Conservation (phyloP, 768 basidiomycete species). For the Serendipita sp. region DNA sequence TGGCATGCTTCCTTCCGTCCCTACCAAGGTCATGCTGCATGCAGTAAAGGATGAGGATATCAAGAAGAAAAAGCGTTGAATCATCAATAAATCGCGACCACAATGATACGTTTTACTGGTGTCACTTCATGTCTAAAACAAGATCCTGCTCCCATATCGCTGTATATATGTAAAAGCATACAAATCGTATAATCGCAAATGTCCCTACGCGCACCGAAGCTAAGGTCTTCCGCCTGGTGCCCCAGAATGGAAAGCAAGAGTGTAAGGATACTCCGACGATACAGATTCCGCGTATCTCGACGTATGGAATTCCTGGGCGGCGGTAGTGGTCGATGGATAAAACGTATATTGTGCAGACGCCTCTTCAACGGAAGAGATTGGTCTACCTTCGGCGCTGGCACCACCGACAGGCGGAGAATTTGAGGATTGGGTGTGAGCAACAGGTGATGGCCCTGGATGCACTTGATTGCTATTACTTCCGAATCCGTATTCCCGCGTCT, state of each 20-base stretch:
- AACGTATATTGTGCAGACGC: background rate
- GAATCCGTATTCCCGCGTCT: background rate
- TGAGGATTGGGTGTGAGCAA: background rate
- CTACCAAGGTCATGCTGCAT: constrained; percentile 29
- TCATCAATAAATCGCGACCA: too few relatives aligned
- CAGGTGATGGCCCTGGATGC: background rate
- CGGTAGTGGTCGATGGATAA: background rate
- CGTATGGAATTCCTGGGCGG: background rate
- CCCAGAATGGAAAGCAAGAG: background rate
- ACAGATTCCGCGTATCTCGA: background rate
- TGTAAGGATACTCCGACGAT: background rate
- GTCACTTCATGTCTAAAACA: too few relatives aligned
- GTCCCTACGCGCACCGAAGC: too few relatives aligned
- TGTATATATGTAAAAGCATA: too few relatives aligned
- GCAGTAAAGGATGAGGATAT: constrained; percentile 28
- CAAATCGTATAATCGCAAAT: too few relatives aligned
- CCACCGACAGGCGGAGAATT: background rate
- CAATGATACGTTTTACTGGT: too few relatives aligned
- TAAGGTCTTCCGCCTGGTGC: too few relatives aligned
- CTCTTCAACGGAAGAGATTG: background rate
- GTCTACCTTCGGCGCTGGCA: background rate
- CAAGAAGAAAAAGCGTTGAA: constrained; percentile 19
- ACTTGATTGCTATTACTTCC: background rate
- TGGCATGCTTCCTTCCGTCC: constrained; percentile 49
- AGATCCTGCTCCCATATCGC: too few relatives aligned